phyloP scores from a whole-genome alignment of 805 yeast species.

The Starmerella etchellsii region DNA sequence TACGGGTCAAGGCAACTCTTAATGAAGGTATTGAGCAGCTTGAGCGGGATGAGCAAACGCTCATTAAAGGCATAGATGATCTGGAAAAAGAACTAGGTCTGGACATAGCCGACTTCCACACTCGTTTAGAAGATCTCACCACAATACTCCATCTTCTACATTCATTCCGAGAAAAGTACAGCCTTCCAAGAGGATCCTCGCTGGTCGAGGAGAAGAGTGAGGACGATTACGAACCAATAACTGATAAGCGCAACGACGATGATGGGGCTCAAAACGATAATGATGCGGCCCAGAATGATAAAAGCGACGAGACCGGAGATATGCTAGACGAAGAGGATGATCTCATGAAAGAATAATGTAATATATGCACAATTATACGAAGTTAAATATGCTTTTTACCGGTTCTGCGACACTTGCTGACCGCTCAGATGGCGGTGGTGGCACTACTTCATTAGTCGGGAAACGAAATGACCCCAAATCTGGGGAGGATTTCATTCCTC shows the following conservation, averaged over 20 bases:
- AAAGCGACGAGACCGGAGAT: neutral
- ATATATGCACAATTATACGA: too few species aligned
- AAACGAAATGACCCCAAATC: neutral
- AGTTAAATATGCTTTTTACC: too few species aligned
- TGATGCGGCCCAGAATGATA: neutral
- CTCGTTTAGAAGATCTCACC: neutral
- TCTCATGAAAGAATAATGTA: too few species aligned
- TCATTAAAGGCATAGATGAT: neutral
- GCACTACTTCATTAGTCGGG: neutral
- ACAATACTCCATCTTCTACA: neutral
- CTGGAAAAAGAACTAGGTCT: slow-evolving; percentile 3
- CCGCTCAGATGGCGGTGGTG: too few species aligned
- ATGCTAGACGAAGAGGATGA: too few species aligned
- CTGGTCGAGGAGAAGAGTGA: slow-evolving; percentile 2
- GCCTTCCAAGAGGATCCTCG: neutral
- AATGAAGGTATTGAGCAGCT: slow-evolving; percentile 4
- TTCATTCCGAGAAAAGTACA: neutral
- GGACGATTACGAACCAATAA: neutral
- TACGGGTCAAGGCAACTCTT: slow-evolving; percentile 1
- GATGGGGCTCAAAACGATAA: too few species aligned
- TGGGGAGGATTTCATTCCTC: slow-evolving; percentile 9
- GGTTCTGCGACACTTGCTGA: too few species aligned
- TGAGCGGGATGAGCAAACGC: neutral
- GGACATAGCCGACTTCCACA: neutral
- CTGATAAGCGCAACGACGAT: neutral